Evolutionary conservation across 495 filamentous ascomycete genomes (phyloP), one percentile per base, ranked within the genome.

Genomic region (Rostrohypoxylon terebratum): DNA sequence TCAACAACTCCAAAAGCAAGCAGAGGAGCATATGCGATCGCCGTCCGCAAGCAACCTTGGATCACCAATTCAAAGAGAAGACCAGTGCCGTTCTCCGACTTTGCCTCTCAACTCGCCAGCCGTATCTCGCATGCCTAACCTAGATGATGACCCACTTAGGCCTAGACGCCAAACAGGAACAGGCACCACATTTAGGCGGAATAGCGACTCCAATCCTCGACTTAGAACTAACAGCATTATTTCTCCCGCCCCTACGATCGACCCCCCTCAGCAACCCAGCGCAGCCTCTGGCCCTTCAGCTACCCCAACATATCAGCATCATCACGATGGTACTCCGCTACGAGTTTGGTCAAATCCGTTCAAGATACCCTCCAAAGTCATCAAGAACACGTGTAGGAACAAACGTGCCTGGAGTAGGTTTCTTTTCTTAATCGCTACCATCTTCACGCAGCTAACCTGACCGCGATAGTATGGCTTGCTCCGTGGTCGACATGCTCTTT

Each of bases 401-500:
- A 59, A 42, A 42, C 55, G 55, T 8, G 14, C 34, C 18, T 59
- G 55, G 55, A 59, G 55, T 59, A n/a, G 42, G 55, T 59, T 3
- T 59, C 42, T 23, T 59, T 59, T 23, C 4, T 9, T 9, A 3
- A 18, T 16, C 4, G 13, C n/a, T 11, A 36, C 16, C 9, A 4
- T 13, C 4, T 34, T 57, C 31, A 20, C n/a, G 16, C 10, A 28
- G 31, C 53, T 57, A 36, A 57, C 42, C 3, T 1, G 4, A 34
- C 0, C 3, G 20, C 14, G 13, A 25, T 28, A 59, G 55, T 59
- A 40, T 59, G 55, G 55, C 55, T 59, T 1, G 55, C 55, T 0
- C 55, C 55, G 18, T 59, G 55, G 55, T 59, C 55, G 16, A 59
- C 55, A 25, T 59, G 55, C 34, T 59, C 55, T 20, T 59, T 59